phyloP scores from a whole-genome alignment of 139 green algal species.

The Bryopsis sp. region DNA sequence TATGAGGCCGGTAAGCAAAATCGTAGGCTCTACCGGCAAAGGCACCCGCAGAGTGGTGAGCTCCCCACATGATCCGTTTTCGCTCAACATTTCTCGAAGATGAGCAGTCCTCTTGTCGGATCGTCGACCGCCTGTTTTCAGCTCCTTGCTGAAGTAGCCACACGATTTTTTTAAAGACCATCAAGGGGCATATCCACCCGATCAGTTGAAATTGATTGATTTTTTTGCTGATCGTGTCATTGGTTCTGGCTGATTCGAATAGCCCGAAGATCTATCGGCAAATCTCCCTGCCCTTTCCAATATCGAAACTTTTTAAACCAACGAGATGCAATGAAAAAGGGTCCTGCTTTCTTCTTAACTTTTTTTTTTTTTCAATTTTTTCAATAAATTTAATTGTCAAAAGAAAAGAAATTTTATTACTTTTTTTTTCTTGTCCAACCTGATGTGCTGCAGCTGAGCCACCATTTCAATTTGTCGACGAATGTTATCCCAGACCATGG shows the following conservation, averaged over 20 bases:
- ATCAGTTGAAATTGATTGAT: too few relatives aligned
- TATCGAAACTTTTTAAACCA: neutral
- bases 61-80: slow-evolving; percentile 49
- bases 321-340: neutral
- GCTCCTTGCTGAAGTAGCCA: slow-evolving; percentile 1
- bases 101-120: slow-evolving; percentile 43
- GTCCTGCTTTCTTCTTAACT: too few relatives aligned
- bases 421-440: too few relatives aligned
- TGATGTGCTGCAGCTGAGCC: slow-evolving; percentile 32
- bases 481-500: slow-evolving; percentile 45
- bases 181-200: too few relatives aligned
- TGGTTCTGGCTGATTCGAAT: too few relatives aligned
- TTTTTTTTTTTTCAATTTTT: too few relatives aligned
- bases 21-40: slow-evolving; percentile 62
- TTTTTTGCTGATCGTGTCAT: too few relatives aligned
- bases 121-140: slow-evolving; percentile 20
- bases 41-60: slow-evolving; percentile 51
- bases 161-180: too few relatives aligned
- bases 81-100: slow-evolving; percentile 43
- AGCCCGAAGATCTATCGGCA: too few relatives aligned
- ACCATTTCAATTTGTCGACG: slow-evolving; percentile 62
- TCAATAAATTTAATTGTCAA: too few relatives aligned
- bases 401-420: too few relatives aligned
- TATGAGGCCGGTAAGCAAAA: slow-evolving; percentile 58
- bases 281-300: too few relatives aligned